Base-by-base conservation (phyloP, 2,329 filamentous ascomycete genomes). In the Penicillium sp. region DNA sequence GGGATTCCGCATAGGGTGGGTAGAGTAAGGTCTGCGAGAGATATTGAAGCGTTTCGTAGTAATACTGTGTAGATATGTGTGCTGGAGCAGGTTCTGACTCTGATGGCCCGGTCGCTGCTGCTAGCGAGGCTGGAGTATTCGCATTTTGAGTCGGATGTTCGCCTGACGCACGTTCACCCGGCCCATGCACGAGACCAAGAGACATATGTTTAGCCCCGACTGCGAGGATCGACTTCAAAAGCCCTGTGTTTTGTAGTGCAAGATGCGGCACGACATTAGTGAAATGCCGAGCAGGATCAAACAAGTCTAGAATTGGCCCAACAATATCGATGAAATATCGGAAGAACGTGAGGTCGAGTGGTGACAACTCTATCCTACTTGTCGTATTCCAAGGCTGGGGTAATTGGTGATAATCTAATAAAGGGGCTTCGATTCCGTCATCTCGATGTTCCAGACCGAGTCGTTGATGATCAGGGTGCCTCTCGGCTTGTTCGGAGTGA, bases 31-130 rank as follows among this genome's bases (percentile, higher is more conserved):
- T 82, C 26, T 80, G 79, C 44, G 83, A 81, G 0, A 86, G 74
- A 55, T 86, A 87, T 49, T 84, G 82, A 0, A 87, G 72, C 0
- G 83, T 85, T 64, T 86, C 82, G 61, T 85, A 82, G 63, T 86
- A 86, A 58, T 85, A 86, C 54, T 79, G 80, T 13, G 58, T n/a
- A 29, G 59, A 59, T 55, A 58, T 54, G 26, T 61, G 54, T 18
- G 43, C 26, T 24, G 58, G 50, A n/a, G 26, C 43, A 32, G 38
- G 46, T 1, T 34, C 47, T 35, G 18, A 34, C 7, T 53, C 43
- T 34, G 44, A 24, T 4, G 45, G 14, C 16, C 16, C 18, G 2
- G 38, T 39, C 11, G 24, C 14, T 22, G 18, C 45, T 16, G 46
- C 20, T 24, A n/a, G 32, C 16, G n/a, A 29, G 7, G 32, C n/a